Conservation (phyloP, 2,329 filamentous ascomycete genomes). For the Helminthosporium solani region DNA sequence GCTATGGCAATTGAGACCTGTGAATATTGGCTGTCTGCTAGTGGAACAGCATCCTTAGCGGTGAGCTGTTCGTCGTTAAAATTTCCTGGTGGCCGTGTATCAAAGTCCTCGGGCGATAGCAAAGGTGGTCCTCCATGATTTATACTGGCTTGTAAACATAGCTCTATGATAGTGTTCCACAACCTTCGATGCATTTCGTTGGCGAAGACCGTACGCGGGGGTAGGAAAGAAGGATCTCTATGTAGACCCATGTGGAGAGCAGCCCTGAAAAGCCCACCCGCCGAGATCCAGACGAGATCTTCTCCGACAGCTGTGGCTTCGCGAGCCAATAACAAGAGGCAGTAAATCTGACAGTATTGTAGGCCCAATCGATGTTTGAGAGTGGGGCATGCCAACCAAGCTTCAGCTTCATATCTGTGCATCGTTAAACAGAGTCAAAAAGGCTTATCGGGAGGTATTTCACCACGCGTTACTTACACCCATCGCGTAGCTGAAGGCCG, state of each 20-base stretch:
- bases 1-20: constrained; percentile 40
- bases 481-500: constrained; percentile 55
- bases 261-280: constrained; percentile 40
- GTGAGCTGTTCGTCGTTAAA: constrained; percentile 45
- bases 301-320: constrained; percentile 38
- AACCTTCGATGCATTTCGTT: constrained; percentile 35
- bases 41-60: constrained; percentile 25
- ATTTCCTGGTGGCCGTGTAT: constrained; percentile 42
- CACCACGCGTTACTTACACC: constrained; percentile 37
- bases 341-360: constrained; percentile 51
- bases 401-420: constrained; percentile 53
- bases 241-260: constrained; percentile 47
- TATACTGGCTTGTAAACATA: constrained; percentile 42
- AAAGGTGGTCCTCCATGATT: constrained; percentile 39
- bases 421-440: neutral
- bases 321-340: constrained; percentile 43
- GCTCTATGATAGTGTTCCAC: constrained; percentile 40
- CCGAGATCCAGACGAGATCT: constrained; percentile 42
- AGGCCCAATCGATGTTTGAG: constrained; percentile 56
- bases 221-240: constrained; percentile 40
- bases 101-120: constrained; percentile 39
- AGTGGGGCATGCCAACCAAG: constrained; percentile 55
- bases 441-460: neutral
- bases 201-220: constrained; percentile 20
- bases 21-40: constrained; percentile 32